A percentile compares a stretch with the other conserved stretches of the same genome.
phyloP scores from a whole-genome alignment of 169 alveolate species.

The Cardiosporidium cionae region DNA sequence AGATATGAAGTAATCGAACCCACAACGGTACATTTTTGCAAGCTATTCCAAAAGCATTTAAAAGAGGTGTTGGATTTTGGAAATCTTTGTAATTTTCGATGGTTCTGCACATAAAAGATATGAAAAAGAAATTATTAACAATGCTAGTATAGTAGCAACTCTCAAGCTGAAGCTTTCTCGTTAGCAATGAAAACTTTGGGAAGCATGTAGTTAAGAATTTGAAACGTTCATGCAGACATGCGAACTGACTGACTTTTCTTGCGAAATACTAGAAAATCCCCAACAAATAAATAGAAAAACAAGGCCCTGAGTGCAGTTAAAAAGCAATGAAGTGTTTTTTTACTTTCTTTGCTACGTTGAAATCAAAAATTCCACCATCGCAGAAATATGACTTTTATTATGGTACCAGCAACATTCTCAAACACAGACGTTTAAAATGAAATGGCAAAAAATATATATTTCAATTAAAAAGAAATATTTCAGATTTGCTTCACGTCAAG shows the following conservation, averaged over 20 bases:
- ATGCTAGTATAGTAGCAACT: no score
- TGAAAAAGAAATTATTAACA: no score
- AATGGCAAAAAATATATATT: neutral
- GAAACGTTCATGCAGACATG: slow-evolving; percentile 14
- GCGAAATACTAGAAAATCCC: slow-evolving; percentile 9
- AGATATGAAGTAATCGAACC: slow-evolving; percentile 37
- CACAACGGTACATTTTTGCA: slow-evolving; percentile 43
- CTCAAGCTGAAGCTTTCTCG: no score
- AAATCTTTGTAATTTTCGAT: neutral
- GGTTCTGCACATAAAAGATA: no score
- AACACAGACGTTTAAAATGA: neutral
- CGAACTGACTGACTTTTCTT: neutral
- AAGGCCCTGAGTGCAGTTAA: neutral
- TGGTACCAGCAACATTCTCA: neutral
- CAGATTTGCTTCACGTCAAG: neutral
- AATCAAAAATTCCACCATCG: neutral
- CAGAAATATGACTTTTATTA: neutral
- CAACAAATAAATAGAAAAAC: slow-evolving; percentile 15
- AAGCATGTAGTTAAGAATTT: no score
- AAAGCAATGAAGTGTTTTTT: neutral
- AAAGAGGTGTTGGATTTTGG: slow-evolving; percentile 25
- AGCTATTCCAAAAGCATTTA: slow-evolving; percentile 30
- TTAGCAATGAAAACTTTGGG: no score
- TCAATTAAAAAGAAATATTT: neutral
- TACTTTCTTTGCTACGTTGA: neutral